Evolutionary conservation across 305 asterid genomes (phyloP).

Genomic region (Plantago coronopus): DNA sequence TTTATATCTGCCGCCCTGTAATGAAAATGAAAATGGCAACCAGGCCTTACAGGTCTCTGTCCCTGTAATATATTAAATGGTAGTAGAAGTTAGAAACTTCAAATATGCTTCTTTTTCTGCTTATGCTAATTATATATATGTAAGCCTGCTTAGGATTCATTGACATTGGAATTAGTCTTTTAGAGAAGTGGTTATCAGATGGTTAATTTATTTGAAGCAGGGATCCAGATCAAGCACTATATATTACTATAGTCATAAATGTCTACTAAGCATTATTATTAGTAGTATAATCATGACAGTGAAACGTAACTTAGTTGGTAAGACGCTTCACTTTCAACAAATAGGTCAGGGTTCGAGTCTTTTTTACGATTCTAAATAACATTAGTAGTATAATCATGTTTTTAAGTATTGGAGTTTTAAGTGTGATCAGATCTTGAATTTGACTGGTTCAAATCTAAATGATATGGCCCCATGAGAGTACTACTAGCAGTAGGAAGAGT

Average conservation of each 20-base stretch:
- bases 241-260: background rate
- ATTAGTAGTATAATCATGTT: conserved; percentile 2
- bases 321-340: too few relatives aligned
- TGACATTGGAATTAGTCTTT: conserved; percentile 4
- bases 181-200: conserved; percentile 6
- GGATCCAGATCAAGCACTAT: conserved; percentile 2
- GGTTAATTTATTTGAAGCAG: conserved; percentile 10
- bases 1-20: background rate
- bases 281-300: conserved; percentile 1
- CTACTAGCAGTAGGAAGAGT: background rate
- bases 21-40: background rate
- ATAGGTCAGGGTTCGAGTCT: too few relatives aligned
- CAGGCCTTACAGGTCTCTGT: conserved; percentile 10
- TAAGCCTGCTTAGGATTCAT: background rate
- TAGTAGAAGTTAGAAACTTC: background rate
- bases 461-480: background rate
- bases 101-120: background rate
- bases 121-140: background rate
- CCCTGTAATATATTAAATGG: conserved; percentile 1
- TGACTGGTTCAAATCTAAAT: background rate
- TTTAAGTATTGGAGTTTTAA: background rate
- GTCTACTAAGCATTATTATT: too few relatives aligned
- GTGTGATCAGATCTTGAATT: background rate
- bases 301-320: too few relatives aligned
- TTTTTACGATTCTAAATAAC: too few relatives aligned